phyloP scores from a whole-genome alignment of 2,329 filamentous ascomycete species.

The Hypoxylon sp. region DNA sequence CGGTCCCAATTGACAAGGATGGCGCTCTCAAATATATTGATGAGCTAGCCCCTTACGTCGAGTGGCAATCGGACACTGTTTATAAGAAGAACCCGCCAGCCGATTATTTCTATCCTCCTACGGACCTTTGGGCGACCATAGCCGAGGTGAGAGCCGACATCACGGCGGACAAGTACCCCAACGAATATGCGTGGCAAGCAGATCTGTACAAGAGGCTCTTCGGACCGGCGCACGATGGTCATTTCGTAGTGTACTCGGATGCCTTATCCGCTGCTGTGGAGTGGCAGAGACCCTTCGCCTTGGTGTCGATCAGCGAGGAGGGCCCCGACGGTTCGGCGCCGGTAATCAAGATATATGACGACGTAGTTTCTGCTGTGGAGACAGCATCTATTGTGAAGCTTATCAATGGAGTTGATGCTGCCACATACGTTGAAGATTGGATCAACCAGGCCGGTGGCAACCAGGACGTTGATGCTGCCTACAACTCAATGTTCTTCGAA shows the following conservation, averaged over 20 bases:
- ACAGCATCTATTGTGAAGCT: conserved; percentile 48
- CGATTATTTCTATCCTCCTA: conserved; percentile 55
- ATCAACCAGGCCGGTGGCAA: conserved; percentile 51
- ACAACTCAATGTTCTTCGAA: conserved; percentile 58
- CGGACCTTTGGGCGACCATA: conserved; percentile 55
- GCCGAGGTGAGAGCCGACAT: conserved; percentile 52
- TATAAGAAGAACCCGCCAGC: conserved; percentile 56
- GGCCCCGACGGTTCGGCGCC: conserved; percentile 48
- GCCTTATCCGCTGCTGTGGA: conserved; percentile 55
- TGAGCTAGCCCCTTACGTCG: conserved; percentile 56
- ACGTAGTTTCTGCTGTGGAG: conserved; percentile 51
- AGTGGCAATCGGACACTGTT: conserved; percentile 56
- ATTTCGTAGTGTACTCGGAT: conserved; percentile 58
- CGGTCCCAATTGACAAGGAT: conserved; percentile 56
- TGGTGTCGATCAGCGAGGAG: conserved; percentile 51
- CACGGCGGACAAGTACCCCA: conserved; percentile 52
- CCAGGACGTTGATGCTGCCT: conserved; percentile 57
- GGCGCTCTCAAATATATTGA: conserved; percentile 56
- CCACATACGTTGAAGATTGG: conserved; percentile 48
- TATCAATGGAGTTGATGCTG: conserved; percentile 52
- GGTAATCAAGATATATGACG: conserved; percentile 51
- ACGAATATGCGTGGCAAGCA: conserved; percentile 58
- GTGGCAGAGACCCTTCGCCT: conserved; percentile 50
- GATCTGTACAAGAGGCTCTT: conserved; percentile 56
- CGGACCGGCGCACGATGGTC: conserved; percentile 57